phyloP scores from a whole-genome alignment of 1,284 basidiomycete species.

The Pterulicium gracile region DNA sequence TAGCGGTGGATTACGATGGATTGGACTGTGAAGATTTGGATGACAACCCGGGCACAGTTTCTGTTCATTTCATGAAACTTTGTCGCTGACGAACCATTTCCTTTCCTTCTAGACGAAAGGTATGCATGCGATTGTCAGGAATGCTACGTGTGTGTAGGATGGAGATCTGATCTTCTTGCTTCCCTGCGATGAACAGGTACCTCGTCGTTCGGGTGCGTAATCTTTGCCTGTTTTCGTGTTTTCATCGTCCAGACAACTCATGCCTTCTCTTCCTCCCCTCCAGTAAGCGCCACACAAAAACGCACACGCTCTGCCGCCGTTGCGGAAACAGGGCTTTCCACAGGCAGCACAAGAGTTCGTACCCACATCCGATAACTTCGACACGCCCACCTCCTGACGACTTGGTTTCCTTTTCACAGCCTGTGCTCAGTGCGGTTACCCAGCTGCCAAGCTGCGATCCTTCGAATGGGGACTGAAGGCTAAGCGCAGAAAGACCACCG shows the following conservation, averaged over 20 bases:
- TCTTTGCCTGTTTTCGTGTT: slow-evolving; percentile 1
- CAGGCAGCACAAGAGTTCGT: slow-evolving; percentile 92
- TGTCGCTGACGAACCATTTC: slow-evolving; percentile 14
- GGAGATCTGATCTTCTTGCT: slow-evolving; percentile 6
- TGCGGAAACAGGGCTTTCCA: slow-evolving; percentile 92
- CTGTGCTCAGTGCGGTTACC: slow-evolving; percentile 95
- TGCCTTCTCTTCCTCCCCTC: slow-evolving; percentile 8
- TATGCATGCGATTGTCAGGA: slow-evolving; percentile 20
- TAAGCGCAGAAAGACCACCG: slow-evolving; percentile 98
- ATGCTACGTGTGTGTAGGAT: background rate
- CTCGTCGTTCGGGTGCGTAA: slow-evolving; percentile 78
- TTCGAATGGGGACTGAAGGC: slow-evolving; percentile 99
- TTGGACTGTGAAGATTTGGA: slow-evolving; percentile 13
- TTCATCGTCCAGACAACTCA: slow-evolving; percentile 10
- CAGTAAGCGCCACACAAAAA: slow-evolving; percentile 98
- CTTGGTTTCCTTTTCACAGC: slow-evolving; percentile 31
- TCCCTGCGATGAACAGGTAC: slow-evolving; percentile 47
- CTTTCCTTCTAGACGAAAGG: slow-evolving; percentile 58
- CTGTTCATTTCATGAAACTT: slow-evolving; percentile 4
- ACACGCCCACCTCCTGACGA: background rate
- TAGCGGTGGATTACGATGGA: slow-evolving; percentile 18
- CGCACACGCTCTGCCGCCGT: slow-evolving; percentile 94
- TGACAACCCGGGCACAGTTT: slow-evolving; percentile 14
- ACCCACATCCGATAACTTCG: background rate
- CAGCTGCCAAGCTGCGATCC: slow-evolving; percentile 89